Evolutionary conservation across 805 yeast genomes (phyloP), one percentile per base, ranked within the genome.

Genomic region (Candida yuanshanica): DNA sequence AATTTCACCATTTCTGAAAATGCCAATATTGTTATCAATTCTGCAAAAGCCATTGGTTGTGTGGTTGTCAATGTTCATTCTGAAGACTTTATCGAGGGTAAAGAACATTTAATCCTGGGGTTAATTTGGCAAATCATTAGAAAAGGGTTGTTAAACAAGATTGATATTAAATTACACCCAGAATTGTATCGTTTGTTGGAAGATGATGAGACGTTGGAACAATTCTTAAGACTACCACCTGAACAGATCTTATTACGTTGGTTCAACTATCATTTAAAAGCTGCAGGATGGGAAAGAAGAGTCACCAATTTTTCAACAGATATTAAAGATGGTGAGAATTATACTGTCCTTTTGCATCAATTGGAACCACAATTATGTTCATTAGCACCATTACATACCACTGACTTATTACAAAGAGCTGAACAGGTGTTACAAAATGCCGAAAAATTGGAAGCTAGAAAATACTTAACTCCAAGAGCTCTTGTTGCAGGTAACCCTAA

Each of bases 41-140:
- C 99, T 3, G 99, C 99, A 23, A 93, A 93, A 68, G 99, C 98
- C 39, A 93, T 93, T 66, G 99, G 99, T 17, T 91, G 97, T 73
- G 85, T 93, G 43, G 98, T 93, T 37, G 98, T 93, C 38, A 93
- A 93, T 59, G 98, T 93, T 38, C 98, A 91, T 55, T 85, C 97
- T 13, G 96, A 89, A 60, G 96, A 89, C 62, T 86, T 90, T 40
- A 82, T 87, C 48, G 97, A 89, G 56, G 97, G 97, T 53, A 90
- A 85, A 54, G 95, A 88, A 59, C 96, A 90, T 64, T 75, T 90
- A 61, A 84, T 90, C 44, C 67, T 91, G 49, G 98, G 98, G 42
- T 72, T 90, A 50, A 83, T 90, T 52, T 90, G 98, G 98, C 99
- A 93, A 70, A 86, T 93, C 56, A 93, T 93, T 53, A 83, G 99